Percentiles rank a stretch among this genome's conserved stretches.
Evolutionary conservation across 352 stramenopile species (phyloP).

Genomic region (Pythium pyrilobum): DNA sequence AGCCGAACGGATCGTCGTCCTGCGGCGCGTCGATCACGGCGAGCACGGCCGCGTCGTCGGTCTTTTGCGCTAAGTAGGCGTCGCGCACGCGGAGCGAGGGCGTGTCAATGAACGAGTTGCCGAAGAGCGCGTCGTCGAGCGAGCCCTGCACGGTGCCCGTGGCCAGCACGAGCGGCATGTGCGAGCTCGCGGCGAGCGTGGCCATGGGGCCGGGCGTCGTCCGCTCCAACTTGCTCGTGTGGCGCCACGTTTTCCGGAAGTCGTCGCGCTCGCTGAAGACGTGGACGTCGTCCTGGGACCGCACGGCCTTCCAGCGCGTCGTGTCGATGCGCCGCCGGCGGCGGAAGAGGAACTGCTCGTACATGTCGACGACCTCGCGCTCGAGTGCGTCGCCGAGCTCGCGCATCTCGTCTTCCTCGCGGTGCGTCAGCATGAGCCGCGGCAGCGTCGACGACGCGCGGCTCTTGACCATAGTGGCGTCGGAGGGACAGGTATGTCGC

Average conservation of each 20-base stretch:
- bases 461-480: no score
- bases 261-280: slow-evolving; percentile 30
- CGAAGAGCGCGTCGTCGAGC: slow-evolving; percentile 1
- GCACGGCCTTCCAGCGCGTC: slow-evolving; percentile 35
- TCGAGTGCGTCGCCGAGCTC: not conserved
- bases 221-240: not conserved
- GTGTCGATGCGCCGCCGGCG: slow-evolving; percentile 23
- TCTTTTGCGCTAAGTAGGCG: not conserved
- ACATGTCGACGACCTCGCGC: slow-evolving; percentile 24
- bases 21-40: not conserved
- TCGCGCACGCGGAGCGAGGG: not conserved
- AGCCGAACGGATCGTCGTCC: not conserved
- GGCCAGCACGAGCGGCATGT: not conserved
- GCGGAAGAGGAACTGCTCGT: slow-evolving; percentile 35
- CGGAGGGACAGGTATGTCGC: no score
- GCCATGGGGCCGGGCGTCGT: not conserved
- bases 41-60: not conserved
- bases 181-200: not conserved
- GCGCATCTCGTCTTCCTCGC: not conserved
- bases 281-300: slow-evolving; percentile 27
- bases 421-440: not conserved
- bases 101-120: not conserved
- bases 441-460: no score
- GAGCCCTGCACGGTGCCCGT: not conserved
- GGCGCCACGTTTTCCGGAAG: slow-evolving; percentile 6